Percentiles rank a stretch among this genome's conserved stretches.
Evolutionary conservation across 148 eudicot genomes (phyloP).

Genomic region (Beta vulgaris): DNA sequence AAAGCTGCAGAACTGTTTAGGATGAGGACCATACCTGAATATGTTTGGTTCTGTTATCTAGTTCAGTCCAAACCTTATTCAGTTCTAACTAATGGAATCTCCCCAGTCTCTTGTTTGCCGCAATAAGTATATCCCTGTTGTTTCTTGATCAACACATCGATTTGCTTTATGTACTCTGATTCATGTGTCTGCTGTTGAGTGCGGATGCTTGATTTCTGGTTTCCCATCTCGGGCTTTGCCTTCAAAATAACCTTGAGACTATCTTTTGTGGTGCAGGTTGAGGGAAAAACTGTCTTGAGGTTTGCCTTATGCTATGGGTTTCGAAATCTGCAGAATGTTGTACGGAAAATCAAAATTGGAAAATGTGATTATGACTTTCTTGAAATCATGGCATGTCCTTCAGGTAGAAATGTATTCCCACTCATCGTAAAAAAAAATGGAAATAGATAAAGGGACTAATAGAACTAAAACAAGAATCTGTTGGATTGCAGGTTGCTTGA

Average conservation of each 20-base stretch:
- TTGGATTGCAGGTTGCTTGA: constrained; percentile 67
- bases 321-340: constrained; percentile 86
- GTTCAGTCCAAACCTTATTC: not conserved
- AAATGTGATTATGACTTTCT: constrained; percentile 86
- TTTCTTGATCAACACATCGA: not conserved
- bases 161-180: not conserved
- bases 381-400: constrained; percentile 99
- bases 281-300: constrained; percentile 74
- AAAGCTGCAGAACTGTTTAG: not conserved
- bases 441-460: not conserved
- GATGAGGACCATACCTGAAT: not conserved
- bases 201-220: not conserved
- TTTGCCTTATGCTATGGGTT: constrained; percentile 95
- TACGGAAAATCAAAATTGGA: constrained; percentile 76
- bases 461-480: constrained; percentile 1
- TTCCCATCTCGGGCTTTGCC: not conserved
- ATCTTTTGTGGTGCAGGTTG: constrained; percentile 50
- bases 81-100: not conserved
- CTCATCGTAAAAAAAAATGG: not conserved
- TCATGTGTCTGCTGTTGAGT: not conserved
- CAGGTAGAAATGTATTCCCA: constrained; percentile 46
- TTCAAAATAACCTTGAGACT: constrained; percentile 1
- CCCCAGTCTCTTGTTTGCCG: not conserved
- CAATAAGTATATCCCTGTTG: not conserved
- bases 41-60: not conserved